phyloP scores from a whole-genome alignment of 305 asterid genomes.

The Solanum hybrid region DNA sequence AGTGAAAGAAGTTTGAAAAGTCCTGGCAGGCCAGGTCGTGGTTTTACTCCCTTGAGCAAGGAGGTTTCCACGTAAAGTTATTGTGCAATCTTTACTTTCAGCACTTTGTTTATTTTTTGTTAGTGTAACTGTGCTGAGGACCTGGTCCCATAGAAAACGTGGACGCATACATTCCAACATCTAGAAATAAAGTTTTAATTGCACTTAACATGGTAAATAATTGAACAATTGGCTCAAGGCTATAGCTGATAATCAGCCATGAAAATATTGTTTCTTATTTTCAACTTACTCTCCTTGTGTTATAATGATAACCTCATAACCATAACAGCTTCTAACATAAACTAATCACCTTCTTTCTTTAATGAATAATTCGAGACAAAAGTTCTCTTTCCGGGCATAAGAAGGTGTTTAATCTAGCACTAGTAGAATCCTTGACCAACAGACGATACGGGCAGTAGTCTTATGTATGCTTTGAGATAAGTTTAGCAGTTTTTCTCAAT shows the following conservation, averaged over 20 bases:
- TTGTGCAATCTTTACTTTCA: too few relatives aligned
- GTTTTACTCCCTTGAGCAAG: too few relatives aligned
- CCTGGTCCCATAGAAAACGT: too few relatives aligned
- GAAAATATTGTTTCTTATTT: background rate
- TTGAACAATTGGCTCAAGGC: background rate
- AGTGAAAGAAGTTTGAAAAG: too few relatives aligned
- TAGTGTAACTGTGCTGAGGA: too few relatives aligned
- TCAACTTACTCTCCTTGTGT: background rate
- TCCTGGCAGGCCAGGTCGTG: too few relatives aligned
- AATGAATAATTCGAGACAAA: background rate
- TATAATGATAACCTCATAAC: background rate
- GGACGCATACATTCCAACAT: too few relatives aligned
- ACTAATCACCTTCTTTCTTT: background rate
- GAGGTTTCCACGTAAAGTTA: too few relatives aligned
- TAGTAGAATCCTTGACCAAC: background rate
- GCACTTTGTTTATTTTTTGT: too few relatives aligned
- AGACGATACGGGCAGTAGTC: background rate
- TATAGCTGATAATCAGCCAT: background rate
- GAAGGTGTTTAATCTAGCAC: background rate
- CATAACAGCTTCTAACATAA: background rate
- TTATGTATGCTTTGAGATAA: background rate
- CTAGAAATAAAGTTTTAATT: background rate
- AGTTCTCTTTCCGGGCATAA: background rate
- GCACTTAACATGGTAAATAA: background rate
- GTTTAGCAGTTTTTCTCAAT: background rate